Evolutionary conservation across 257 asterid species (phyloP).

Genomic region (Solanum corneliomulleri): DNA sequence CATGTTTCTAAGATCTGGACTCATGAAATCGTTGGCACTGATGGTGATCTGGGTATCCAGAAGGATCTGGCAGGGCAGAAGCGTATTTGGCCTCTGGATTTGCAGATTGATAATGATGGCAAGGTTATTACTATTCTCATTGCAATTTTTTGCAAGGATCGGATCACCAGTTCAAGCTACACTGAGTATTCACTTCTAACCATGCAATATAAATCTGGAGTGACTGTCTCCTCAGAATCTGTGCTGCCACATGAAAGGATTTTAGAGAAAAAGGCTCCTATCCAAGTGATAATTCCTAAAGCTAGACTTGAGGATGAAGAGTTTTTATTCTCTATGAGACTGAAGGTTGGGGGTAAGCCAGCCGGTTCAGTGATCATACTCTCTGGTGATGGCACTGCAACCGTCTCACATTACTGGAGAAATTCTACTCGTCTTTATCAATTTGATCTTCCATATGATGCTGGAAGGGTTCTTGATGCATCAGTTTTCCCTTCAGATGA

Average conservation of each 20-base stretch:
- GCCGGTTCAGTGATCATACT: conserved; percentile 80
- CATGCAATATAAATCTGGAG: conserved; percentile 83
- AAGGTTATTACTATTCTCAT: conserved; percentile 75
- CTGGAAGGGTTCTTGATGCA: conserved; percentile 91
- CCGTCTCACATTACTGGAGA: conserved; percentile 86
- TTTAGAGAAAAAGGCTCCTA: conserved; percentile 75
- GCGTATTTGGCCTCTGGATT: conserved; percentile 85
- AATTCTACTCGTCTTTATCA: conserved; percentile 77
- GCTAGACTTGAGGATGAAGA: conserved; percentile 92
- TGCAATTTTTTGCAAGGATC: conserved; percentile 87
- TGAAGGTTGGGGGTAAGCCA: conserved; percentile 85
- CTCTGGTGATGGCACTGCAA: conserved; percentile 97
- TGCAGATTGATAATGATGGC: conserved; percentile 63
- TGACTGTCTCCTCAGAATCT: conserved; percentile 25
- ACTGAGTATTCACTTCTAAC: conserved; percentile 92
- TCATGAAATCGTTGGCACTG: conserved; percentile 70
- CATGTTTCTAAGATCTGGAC: conserved; percentile 66
- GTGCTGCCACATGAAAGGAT: conserved; percentile 44
- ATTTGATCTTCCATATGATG: conserved; percentile 90
- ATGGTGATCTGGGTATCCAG: conserved; percentile 83
- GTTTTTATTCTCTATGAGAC: conserved; percentile 72
- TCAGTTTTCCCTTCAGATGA: conserved; percentile 71
- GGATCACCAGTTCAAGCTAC: conserved; percentile 82
- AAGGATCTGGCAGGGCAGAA: conserved; percentile 89
- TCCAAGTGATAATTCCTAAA: conserved; percentile 90